Base-by-base conservation (phyloP, 441 rosid species). In the Manihot esculenta region DNA sequence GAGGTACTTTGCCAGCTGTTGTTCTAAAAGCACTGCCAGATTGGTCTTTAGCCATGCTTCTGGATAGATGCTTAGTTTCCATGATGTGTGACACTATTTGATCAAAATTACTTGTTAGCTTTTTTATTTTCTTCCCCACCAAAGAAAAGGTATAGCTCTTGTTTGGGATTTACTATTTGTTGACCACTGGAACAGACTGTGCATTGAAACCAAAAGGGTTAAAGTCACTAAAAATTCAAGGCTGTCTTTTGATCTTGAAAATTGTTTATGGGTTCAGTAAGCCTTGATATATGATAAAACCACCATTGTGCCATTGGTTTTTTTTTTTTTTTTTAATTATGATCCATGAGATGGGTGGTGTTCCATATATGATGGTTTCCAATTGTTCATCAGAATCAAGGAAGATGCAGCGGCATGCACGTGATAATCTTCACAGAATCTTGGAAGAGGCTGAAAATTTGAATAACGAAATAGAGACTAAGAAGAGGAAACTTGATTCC, bases 321-420 rank as follows among this genome's bases (percentile, higher is more conserved):
- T 23, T 27, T 48, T 55, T 18, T 69, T 26, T 35, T 53, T 21
- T 30, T 44, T n/a, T 48, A 13, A 21, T 42, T 51, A 20, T 74
- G 55, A 38, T 12, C 61, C 41, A 17, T 21, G 35, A 58, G 0
- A 42, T 66, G 58, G 27, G 3, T n/a, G 26, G 10, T 35, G 42
- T 8, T 27, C 48, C 49, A 24, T 58, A 14, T 20, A 21, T 27
- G 24, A 54, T 7, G 12, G 51, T 62, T 72, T 74, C 67, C 58
- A 18, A 63, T 77, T 73, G 66, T 68, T 76, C 70, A 33, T 70
- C 80, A 94, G 97, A 94, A 79, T 82, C 87, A 47, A 89, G 83
- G 86, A 88, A 77, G 80, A 77, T 90, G 96, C 96, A 90, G 79
- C 84, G 84, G 69, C 41, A 15, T 33, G 85, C 92, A 21, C 92